These are phyloP conservation scores for Curvularia lunata DNA, from an alignment of 2,329 filamentous ascomycete species.

Conservation along the genomic window DNA sequence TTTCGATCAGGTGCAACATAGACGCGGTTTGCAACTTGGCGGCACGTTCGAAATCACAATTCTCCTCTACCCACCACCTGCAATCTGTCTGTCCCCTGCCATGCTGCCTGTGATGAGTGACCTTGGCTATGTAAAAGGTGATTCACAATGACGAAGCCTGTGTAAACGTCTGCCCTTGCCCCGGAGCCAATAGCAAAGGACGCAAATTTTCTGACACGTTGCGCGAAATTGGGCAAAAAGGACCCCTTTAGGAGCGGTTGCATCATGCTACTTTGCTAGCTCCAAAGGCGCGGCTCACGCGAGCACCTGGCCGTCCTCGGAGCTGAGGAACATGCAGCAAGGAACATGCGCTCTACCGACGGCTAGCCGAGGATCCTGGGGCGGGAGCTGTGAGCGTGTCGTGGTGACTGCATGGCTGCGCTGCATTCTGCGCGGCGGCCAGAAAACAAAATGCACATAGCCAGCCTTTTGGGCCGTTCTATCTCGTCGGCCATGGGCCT, in stretches of 20 bases:
- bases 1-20: constrained; percentile 44
- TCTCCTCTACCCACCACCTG: constrained; percentile 35
- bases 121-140: background rate
- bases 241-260: constrained; percentile 12
- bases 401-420: constrained; percentile 15
- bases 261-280: constrained; percentile 10
- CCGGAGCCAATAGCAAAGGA: constrained; percentile 17
- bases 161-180: background rate
- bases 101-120: background rate
- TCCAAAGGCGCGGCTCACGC: constrained; percentile 23
- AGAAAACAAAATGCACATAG: constrained; percentile 7
- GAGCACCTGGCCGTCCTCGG: constrained; percentile 30
- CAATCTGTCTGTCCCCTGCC: background rate
- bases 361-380: constrained; percentile 30
- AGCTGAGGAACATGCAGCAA: constrained; percentile 27
- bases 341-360: constrained; percentile 20
- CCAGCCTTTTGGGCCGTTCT: constrained; percentile 18
- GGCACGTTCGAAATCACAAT: constrained; percentile 46
- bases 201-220: constrained; percentile 36
- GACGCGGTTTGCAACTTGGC: constrained; percentile 44
- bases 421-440: constrained; percentile 2
- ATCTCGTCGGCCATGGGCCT: constrained; percentile 28
- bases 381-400: constrained; percentile 15
- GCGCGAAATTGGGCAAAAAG: constrained; percentile 16
- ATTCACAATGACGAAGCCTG: background rate